A percentile compares a stretch with the other conserved stretches of the same genome.
phyloP scores from a whole-genome alignment of 768 basidiomycete species.

The Mycena rosella region DNA sequence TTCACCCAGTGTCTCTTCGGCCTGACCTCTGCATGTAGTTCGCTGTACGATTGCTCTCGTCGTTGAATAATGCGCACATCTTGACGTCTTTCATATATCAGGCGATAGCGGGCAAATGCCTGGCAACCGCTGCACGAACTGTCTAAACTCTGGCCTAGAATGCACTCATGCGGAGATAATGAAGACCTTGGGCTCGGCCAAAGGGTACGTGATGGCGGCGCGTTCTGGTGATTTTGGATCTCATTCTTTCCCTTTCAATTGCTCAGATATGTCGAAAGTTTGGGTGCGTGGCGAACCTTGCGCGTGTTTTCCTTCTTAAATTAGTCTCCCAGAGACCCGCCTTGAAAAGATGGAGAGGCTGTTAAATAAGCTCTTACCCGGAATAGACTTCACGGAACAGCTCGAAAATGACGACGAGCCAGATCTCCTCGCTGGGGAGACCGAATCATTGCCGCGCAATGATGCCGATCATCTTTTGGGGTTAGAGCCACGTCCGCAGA shows the following conservation, averaged over 20 bases:
- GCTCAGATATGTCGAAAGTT: constrained; percentile 69
- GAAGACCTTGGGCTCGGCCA: constrained; percentile 73
- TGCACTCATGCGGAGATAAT: constrained; percentile 80
- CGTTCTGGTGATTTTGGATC: neutral
- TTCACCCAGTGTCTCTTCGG: too few species aligned
- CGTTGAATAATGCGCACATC: neutral
- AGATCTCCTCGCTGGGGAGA: constrained; percentile 45
- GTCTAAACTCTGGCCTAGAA: constrained; percentile 66
- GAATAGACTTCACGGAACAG: constrained; percentile 74
- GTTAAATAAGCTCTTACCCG: constrained; percentile 67
- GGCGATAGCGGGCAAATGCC: constrained; percentile 79
- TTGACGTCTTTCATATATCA: constrained; percentile 39
- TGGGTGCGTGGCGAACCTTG: constrained; percentile 46
- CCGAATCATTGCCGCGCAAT: constrained; percentile 46
- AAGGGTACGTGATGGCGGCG: constrained; percentile 58
- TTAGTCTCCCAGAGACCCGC: constrained; percentile 19
- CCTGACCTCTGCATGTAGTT: neutral
- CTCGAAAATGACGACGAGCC: constrained; percentile 53
- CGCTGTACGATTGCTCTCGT: constrained; percentile 47
- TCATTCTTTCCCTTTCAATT: neutral
- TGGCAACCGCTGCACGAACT: constrained; percentile 76
- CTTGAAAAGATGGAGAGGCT: constrained; percentile 68
- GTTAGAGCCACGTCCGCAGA: too few species aligned
- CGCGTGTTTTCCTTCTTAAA: neutral
- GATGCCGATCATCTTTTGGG: constrained; percentile 48